A percentile compares a stretch with the other conserved stretches of the same genome.
phyloP scores from a whole-genome alignment of 768 basidiomycete species.

The Rhizopogon vesiculosus region DNA sequence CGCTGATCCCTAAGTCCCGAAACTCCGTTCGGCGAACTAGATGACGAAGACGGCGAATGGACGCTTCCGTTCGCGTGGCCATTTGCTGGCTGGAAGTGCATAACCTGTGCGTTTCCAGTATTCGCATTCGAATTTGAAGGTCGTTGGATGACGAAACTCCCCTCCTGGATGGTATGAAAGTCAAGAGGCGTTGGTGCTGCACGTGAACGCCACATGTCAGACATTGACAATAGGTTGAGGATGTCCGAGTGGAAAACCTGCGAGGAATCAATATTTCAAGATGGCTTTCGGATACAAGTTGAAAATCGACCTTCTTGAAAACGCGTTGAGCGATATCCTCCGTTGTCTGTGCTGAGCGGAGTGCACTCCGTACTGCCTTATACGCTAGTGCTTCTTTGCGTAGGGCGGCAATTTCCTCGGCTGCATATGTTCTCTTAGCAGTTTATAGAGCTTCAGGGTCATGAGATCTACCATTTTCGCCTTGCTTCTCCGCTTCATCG shows the following conservation, averaged over 20 bases:
- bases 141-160: conserved; percentile 46
- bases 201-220: conserved; percentile 94
- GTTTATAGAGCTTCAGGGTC: conserved; percentile 9
- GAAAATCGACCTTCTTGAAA: conserved; percentile 72
- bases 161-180: conserved; percentile 69
- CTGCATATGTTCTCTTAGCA: conserved; percentile 32
- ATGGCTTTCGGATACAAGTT: not conserved
- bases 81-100: conserved; percentile 14
- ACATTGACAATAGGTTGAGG: conserved; percentile 83
- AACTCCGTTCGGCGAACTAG: conserved; percentile 6
- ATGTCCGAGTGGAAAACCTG: conserved; percentile 91
- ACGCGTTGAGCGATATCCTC: conserved; percentile 59
- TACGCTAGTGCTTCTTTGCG: conserved; percentile 90
- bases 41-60: conserved; percentile 6
- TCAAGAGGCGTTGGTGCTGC: conserved; percentile 83
- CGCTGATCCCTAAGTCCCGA: conserved; percentile 76
- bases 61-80: conserved; percentile 16
- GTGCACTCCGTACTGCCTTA: conserved; percentile 65
- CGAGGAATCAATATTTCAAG: not conserved
- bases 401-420: conserved; percentile 84
- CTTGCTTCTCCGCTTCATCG: conserved; percentile 87
- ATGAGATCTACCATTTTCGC: conserved; percentile 73
- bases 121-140: conserved; percentile 15
- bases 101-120: conserved; percentile 5
- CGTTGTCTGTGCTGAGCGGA: conserved; percentile 40